Base-by-base conservation (phyloP, 2,329 filamentous ascomycete species). In the Ophiostoma perfectum region DNA sequence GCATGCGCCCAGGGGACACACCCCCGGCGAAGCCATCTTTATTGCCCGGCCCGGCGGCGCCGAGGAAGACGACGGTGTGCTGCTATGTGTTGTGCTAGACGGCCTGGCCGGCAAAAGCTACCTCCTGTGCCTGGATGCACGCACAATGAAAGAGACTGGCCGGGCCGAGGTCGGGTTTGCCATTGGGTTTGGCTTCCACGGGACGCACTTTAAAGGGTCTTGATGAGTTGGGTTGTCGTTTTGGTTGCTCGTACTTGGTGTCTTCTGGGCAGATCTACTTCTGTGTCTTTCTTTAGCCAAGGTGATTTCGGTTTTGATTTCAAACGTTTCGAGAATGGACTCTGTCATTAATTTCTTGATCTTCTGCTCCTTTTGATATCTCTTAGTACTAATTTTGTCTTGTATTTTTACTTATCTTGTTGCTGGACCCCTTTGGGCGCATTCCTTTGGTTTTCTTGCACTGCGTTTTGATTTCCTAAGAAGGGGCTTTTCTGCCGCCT, bases 11-110 rank as follows among this genome's bases (percentile, higher is more conserved):
- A 75, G 78, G 1, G 87, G 83, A 0, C 88, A 91, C 73, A 88
- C 87, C 0, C 89, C 90, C 0, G 86, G 89, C 1, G 90, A 92
- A 76, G 81, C 88, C 0, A 86, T 92, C 44, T 92, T 91, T 70
- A 80, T 92, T 1, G 78, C 83, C 0, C 77, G 82, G 44, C 84
- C 84, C 7, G 75, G 74, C 11, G 76, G 78, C 12, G 78, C 76
- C 7, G 75, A 74, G 1, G 88, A 90, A 74, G 89, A 91, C 72
- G 86, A 87, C 67, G 88, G 88, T 0, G 82, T 87, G 0, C 68
- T 90, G 27, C 74, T 90, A 68, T 85, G 80, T 64, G 82, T 91
- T 0, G 84, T 91, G 4, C 79, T 91, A 1, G 86, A 92, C 74
- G 87, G 88, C 0, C 74, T 76, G n/a, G 78, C 77, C 5, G 80